These are phyloP conservation scores for Pseudogymnoascus sp. DNA, from an alignment of 2,329 filamentous ascomycete genomes.

Conservation along the genomic window DNA sequence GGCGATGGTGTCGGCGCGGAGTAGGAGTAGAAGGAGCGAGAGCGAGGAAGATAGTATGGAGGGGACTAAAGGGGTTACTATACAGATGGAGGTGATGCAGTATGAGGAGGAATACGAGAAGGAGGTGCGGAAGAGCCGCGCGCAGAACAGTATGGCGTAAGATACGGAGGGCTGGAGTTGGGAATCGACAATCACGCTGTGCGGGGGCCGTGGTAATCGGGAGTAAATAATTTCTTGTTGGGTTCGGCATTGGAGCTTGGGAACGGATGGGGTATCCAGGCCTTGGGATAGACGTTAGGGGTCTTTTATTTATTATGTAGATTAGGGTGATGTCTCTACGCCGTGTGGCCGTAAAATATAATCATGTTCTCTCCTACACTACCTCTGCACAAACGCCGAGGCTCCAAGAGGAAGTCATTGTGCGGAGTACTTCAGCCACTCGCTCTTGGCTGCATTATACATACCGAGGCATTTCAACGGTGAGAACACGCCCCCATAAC, in stretches of 20 bases:
- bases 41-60: conserved; percentile 1
- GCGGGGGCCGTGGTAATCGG: not conserved
- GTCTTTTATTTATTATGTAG: not conserved
- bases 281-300: not conserved
- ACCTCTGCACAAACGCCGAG: not conserved
- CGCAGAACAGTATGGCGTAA: not conserved
- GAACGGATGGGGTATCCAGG: not conserved
- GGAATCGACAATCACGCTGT: not conserved
- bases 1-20: not conserved
- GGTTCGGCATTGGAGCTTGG: not conserved
- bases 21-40: not conserved
- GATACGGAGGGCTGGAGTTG: not conserved
- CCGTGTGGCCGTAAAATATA: not conserved
- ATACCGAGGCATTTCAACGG: not conserved
- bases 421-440: not conserved
- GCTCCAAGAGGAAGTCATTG: not conserved
- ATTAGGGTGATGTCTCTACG: not conserved
- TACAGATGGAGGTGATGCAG: conserved; percentile 7
- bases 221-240: not conserved
- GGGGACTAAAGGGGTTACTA: not conserved
- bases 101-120: not conserved
- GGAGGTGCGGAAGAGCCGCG: not conserved
- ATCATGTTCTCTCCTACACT: not conserved
- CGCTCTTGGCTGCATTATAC: not conserved
- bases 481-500: not conserved